Percentiles rank a stretch among this genome's conserved stretches.
Evolutionary conservation across 352 stramenopile genomes (phyloP).

Genomic region (Pythium plurisporium): DNA sequence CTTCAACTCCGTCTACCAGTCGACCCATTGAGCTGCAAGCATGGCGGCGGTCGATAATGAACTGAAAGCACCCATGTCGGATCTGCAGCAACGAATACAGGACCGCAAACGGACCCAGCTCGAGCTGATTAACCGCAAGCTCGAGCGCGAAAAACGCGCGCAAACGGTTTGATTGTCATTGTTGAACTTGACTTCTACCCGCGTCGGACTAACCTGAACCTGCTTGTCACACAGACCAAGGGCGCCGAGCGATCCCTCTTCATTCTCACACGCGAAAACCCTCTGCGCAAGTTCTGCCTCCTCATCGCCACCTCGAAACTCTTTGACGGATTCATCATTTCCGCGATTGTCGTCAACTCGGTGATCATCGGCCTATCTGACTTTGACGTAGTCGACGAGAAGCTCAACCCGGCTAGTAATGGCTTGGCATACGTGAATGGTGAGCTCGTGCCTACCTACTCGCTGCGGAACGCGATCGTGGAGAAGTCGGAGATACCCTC

Average conservation of each 20-base stretch:
- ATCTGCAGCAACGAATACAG: constrained; percentile 28
- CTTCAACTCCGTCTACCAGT: not conserved
- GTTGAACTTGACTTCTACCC: not conserved
- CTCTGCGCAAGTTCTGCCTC: constrained; percentile 48
- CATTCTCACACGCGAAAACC: constrained; percentile 41
- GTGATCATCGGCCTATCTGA: constrained; percentile 82
- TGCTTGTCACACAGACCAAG: constrained; percentile 22
- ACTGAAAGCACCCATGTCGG: constrained; percentile 15
- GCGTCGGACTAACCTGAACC: too few species aligned
- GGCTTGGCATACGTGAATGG: constrained; percentile 38
- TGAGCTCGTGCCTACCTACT: constrained; percentile 34
- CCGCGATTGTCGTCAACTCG: constrained; percentile 86
- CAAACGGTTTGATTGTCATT: not conserved
- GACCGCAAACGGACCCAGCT: constrained; percentile 26
- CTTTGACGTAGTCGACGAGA: constrained; percentile 63
- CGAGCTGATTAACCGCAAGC: constrained; percentile 18
- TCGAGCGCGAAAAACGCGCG: constrained; percentile 10
- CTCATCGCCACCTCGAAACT: constrained; percentile 42
- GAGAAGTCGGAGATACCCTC: constrained; percentile 81
- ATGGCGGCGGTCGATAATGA: not conserved
- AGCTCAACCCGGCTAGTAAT: constrained; percentile 55
- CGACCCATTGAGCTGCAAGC: too few species aligned
- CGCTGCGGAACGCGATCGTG: constrained; percentile 51
- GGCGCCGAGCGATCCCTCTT: constrained; percentile 48
- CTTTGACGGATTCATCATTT: constrained; percentile 86